Base-by-base conservation (phyloP, 164 flowering plant genomes). In the Dillenia suffruticosa region DNA sequence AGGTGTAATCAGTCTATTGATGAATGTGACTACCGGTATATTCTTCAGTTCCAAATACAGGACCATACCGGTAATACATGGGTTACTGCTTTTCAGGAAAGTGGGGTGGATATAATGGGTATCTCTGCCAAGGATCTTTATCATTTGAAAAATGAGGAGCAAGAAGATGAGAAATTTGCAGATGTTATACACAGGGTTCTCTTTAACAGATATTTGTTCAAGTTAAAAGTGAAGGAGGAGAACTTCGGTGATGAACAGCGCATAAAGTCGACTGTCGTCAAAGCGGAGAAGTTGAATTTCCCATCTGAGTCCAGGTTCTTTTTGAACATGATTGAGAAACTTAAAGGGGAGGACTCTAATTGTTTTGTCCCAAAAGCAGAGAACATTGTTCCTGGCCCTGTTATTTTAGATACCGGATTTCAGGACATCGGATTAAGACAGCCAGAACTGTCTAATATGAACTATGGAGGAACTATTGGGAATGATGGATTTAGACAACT, bases 51-150 rank as follows among this genome's bases (percentile, higher is more conserved):
- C 40, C 98, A 92, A 73, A 82, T 95, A 74, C 91, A 87, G 81
- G 99, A 95, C 52, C 91, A 90, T 57, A 88, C 97, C 12, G 96
- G 96, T 58, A 13, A 78, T 44, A 86, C 95, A 15, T 95, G 95
- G 94, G 97, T 84, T 45, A 95, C 98, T 64, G 97, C 93, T n/a
- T 95, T 95, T 64, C 98, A 95, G 77, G 99, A 95, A 71, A 40
- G 66, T 58, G 99, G 95, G 11, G 92, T 84, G 72, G 95, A 92
- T 61, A 82, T 95, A 49, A 67, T 95, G 82, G 96, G 98, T 57
- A 51, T 83, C 14, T 57, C 95, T 61, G 99, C 99, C 2, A 88
- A 92, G 63, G 84, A 80, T 1, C 59, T 95, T 82, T 84, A 82
- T 61, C 47, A 44, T 54, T 43, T 92, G 73, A 92, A 90, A 63